Percentiles rank a stretch among this genome's conserved stretches.
These are phyloP conservation scores for Backusella parvicylindrica DNA, from an alignment of 192 early-diverging fungal genomes.

Conservation along the genomic window DNA sequence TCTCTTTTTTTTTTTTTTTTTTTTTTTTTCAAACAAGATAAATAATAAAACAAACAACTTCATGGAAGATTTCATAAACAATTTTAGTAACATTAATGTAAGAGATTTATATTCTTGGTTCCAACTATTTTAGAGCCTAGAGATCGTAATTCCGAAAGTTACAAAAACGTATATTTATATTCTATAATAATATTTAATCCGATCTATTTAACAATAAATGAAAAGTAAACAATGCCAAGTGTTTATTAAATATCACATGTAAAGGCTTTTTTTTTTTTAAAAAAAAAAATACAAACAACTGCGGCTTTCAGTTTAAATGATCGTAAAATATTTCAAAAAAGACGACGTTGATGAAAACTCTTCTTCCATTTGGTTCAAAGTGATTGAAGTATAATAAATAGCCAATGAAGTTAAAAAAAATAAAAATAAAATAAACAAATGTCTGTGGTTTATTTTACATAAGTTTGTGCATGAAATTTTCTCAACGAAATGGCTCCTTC, in stretches of 20 bases:
- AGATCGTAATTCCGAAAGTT: not conserved
- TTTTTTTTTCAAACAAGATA: not conserved
- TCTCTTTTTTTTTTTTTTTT: too few relatives aligned
- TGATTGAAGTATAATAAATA: not conserved
- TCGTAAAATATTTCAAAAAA: too few relatives aligned
- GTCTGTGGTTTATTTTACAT: not conserved
- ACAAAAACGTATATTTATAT: not conserved
- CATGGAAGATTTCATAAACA: too few relatives aligned
- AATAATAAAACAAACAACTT: not conserved
- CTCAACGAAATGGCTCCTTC: too few relatives aligned
- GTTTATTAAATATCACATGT: not conserved
- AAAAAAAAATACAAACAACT: not conserved
- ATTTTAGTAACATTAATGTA: too few relatives aligned
- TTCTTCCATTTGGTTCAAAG: not conserved
- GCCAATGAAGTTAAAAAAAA: not conserved
- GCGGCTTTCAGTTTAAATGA: not conserved
- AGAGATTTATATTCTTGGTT: not conserved
- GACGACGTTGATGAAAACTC: not conserved
- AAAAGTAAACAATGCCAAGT: not conserved
- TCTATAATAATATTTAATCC: not conserved
- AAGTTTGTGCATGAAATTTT: not conserved
- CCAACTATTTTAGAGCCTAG: not conserved
- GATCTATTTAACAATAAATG: not conserved
- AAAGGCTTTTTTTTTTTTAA: not conserved
- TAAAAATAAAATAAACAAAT: not conserved